Evolutionary conservation across 2,329 filamentous ascomycete species (phyloP).

Genomic region (Fusarium nygamai): DNA sequence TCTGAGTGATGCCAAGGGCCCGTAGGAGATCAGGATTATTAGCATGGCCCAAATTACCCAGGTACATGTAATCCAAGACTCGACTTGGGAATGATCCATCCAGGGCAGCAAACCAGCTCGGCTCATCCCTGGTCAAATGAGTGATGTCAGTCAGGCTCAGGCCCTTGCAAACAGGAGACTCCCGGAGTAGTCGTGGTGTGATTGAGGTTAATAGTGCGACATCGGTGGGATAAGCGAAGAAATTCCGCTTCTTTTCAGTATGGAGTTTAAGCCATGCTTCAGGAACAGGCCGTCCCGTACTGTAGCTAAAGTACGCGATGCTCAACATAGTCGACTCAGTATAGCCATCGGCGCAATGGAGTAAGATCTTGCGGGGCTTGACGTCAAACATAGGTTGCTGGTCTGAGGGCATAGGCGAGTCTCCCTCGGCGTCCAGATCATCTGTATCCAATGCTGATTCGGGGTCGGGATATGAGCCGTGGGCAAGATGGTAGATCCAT

Average conservation of each 20-base stretch:
- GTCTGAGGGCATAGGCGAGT: constrained; percentile 39
- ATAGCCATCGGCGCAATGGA: constrained; percentile 96
- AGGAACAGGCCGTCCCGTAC: constrained; percentile 80
- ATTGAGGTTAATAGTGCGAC: constrained; percentile 83
- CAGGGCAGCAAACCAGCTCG: constrained; percentile 82
- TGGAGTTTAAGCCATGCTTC: constrained; percentile 91
- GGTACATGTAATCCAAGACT: constrained; percentile 92
- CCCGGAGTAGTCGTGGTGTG: constrained; percentile 76
- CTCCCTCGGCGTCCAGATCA: constrained; percentile 45
- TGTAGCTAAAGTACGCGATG: constrained; percentile 93
- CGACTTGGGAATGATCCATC: constrained; percentile 93
- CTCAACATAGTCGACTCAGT: constrained; percentile 92
- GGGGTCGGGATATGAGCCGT: constrained; percentile 61
- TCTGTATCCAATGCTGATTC: constrained; percentile 50
- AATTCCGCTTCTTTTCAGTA: constrained; percentile 83
- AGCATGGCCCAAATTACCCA: constrained; percentile 91
- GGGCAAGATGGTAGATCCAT: constrained; percentile 88
- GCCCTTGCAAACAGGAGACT: constrained; percentile 67
- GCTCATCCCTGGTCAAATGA: constrained; percentile 66
- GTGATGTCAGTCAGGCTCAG: constrained; percentile 64
- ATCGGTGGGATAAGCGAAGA: constrained; percentile 95
- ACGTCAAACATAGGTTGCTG: constrained; percentile 27
- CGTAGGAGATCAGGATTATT: constrained; percentile 89
- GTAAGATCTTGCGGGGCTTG: constrained; percentile 75
- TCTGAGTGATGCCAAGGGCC: constrained; percentile 83